Percentiles rank a stretch among this genome's conserved stretches.
These are phyloP conservation scores for Litsea cubeba DNA, from an alignment of 164 flowering plant genomes.

Conservation along the genomic window DNA sequence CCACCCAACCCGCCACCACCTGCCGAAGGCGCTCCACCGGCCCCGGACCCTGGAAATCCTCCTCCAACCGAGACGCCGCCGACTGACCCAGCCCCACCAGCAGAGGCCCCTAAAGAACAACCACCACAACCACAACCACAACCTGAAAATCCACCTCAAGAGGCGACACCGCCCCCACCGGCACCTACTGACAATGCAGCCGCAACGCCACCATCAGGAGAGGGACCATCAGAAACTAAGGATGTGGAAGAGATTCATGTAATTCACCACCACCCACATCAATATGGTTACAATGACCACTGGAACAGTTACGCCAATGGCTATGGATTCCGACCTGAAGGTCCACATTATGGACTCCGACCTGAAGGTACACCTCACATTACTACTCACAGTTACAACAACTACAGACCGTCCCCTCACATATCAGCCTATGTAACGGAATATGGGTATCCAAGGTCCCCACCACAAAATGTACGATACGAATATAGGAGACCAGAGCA, in stretches of 20 bases:
- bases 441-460: slow-evolving; percentile 37
- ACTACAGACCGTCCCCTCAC: slow-evolving; percentile 58
- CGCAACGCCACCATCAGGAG: neutral
- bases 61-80: slow-evolving; percentile 41
- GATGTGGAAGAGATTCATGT: slow-evolving; percentile 59
- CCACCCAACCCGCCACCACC: slow-evolving; percentile 34
- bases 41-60: slow-evolving; percentile 19
- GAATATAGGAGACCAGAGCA: slow-evolving; percentile 33
- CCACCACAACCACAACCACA: slow-evolving; percentile 25
- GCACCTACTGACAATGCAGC: slow-evolving; percentile 20
- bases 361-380: too few species aligned
- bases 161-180: slow-evolving; percentile 22
- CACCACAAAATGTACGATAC: slow-evolving; percentile 29
- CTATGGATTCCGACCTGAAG: slow-evolving; percentile 29
- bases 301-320: slow-evolving; percentile 27
- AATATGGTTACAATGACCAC: slow-evolving; percentile 22
- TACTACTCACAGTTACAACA: slow-evolving; percentile 47
- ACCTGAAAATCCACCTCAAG: slow-evolving; percentile 36
- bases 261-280: slow-evolving; percentile 56
- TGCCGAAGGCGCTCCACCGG: slow-evolving; percentile 10
- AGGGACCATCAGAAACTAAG: slow-evolving; percentile 27
- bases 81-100: slow-evolving; percentile 27
- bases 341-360: slow-evolving; percentile 17
- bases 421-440: slow-evolving; percentile 32
- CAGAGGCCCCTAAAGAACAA: slow-evolving; percentile 32